Evolutionary conservation across 768 basidiomycete genomes (phyloP), one percentile per base, ranked within the genome.

Genomic region (Coprinopsis sp.): DNA sequence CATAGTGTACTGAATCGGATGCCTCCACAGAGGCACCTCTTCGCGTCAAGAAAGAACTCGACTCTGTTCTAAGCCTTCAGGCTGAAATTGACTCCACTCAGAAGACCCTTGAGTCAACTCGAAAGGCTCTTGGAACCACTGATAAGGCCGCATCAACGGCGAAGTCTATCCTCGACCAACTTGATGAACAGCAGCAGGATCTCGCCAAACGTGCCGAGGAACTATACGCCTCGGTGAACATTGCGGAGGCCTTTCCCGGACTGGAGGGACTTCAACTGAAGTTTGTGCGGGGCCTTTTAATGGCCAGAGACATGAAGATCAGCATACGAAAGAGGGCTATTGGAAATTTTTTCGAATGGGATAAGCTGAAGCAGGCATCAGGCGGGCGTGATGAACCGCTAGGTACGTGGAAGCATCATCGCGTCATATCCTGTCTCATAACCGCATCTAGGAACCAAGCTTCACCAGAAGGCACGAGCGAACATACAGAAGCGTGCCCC

Each of bases 401-500:
- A 19, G 34, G 34, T 18, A n/a, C n/a, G n/a, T n/a, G n/a, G n/a
- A 11, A 11, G 11, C 18, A 7, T 19, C 11, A 6, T 18, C 18
- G 11, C 8, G 7, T 11, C 10, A 7, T 18, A 7, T 11, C 19
- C 7, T n/a, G n/a, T 31, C 30, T 8, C 30, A 8, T 8, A 31
- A 10, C 18, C 11, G 7, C 19, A 64, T 60, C 18, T 28, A 55
- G 54, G 57, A 11, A 58, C 57, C 1, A 58, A 58, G 21, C 39
- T 58, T 1, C 54, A 58, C 21, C 57, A 58, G 31, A 44, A 54
- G 5, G 67, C 66, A 1, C 44, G 62, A 8, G 56, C 57, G 28
- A 57, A 62, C 1, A 70, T 71, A 5, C 22, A 56, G 1, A 63
- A 61, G 36, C 55, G 64, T 7, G 55, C 55, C 12, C 66, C 65